phyloP scores from a whole-genome alignment of 2,329 filamentous ascomycete genomes.

The Epichloe elymi region DNA sequence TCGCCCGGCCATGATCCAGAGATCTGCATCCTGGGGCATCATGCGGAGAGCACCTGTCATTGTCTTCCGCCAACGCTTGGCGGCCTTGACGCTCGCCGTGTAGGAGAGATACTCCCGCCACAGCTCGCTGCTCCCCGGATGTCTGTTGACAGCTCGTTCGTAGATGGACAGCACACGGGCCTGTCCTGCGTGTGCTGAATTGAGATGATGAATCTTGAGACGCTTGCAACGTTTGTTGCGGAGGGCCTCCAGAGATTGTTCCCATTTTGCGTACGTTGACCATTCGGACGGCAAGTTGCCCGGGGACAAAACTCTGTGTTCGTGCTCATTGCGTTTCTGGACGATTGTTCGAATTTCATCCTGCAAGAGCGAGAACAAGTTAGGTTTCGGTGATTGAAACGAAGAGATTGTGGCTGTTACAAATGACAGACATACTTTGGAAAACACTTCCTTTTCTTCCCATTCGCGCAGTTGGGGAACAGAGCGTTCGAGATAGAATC shows the following conservation, averaged over 20 bases:
- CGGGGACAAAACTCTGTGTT: constrained; percentile 77
- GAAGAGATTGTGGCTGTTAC: neutral
- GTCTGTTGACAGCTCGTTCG: constrained; percentile 72
- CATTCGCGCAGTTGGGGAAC: constrained; percentile 88
- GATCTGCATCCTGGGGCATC: constrained; percentile 67
- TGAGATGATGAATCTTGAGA: constrained; percentile 56
- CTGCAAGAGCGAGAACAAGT: constrained; percentile 26
- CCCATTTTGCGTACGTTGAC: constrained; percentile 67
- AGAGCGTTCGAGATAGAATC: constrained; percentile 85
- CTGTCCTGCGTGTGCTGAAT: constrained; percentile 58
- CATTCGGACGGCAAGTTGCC: constrained; percentile 68
- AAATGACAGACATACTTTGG: constrained; percentile 39
- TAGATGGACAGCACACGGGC: constrained; percentile 80
- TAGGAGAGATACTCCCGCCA: constrained; percentile 90
- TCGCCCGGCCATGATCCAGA: constrained; percentile 80
- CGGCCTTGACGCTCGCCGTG: constrained; percentile 53
- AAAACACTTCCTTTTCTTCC: constrained; percentile 84
- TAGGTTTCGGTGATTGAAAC: neutral
- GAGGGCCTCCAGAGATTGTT: constrained; percentile 57
- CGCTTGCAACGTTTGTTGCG: constrained; percentile 73
- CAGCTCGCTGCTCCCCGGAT: constrained; percentile 61
- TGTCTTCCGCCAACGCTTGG: constrained; percentile 51
- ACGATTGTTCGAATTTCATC: constrained; percentile 85
- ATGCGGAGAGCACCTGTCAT: constrained; percentile 63
- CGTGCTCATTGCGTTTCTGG: constrained; percentile 81